Evolutionary conservation across 371 early-diverging fungal species (phyloP), one percentile per base, ranked within the genome.

Genomic region (Mortierella sp.): DNA sequence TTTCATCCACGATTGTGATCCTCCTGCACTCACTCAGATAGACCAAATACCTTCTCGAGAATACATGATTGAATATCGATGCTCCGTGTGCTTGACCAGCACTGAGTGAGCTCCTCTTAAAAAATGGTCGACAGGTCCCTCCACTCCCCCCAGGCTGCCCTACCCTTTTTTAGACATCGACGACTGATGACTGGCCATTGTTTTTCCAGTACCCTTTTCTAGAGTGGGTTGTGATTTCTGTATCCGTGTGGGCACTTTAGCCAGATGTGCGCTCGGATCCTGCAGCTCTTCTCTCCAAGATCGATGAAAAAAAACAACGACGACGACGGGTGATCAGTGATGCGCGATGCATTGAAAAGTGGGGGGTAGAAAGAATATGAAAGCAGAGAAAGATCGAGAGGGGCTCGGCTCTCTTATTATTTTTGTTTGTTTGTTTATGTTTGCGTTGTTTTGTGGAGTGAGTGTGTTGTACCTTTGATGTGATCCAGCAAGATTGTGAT

Each of bases 51-150:
- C 32, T 63, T 32, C 14, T 7, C 32, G 35, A 38, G 35, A 41
- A 41, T 10, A 35, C 18, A 35, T 21, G 24, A 68, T 51, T 51
- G 63, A 68, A 21, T 38, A 38, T 68, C 68, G 41, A 68, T 68
- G 68, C 68, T 68, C 68, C 68, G 68, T 68, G 68, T 68, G 68
- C 43, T 68, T 18, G 10, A n/a, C 27, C 27, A 56, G 48, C 48
- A 41, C 68, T 38, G 41, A 41, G 4, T 68, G 38, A 41, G 21
- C 68, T 68, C 38, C 68, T 41, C 38, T 24, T 27, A 60, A 60
- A 60, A 21, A 35, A 24, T 68, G 63, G 35, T 35, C 63, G 35
- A 63, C 41, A 68, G 43, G 41, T 21, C 10, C 65, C 46, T 46
- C 14, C 46, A 46, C 10, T 35, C 18, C 21, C 21, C 2, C 35